A percentile compares a stretch with the other conserved stretches of the same genome.
These are phyloP conservation scores for Solanum peruvianum DNA, from an alignment of 257 asterid genomes.

Conservation along the genomic window DNA sequence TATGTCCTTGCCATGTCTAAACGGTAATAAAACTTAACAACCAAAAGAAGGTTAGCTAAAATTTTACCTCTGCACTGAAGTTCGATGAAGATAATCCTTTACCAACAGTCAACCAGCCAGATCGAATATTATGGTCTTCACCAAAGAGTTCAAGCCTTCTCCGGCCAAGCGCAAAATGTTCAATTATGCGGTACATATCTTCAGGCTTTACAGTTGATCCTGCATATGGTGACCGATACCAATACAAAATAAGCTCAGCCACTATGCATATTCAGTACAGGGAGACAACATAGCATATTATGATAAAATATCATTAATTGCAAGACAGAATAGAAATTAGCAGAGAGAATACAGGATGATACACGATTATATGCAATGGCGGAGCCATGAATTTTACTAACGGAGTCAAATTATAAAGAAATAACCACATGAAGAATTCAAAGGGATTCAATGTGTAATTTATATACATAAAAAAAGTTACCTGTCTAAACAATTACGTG, in stretches of 20 bases:
- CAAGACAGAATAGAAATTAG: background rate
- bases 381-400: background rate
- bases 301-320: background rate
- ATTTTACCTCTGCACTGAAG: conserved; percentile 70
- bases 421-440: background rate
- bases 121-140: conserved; percentile 91
- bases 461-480: background rate
- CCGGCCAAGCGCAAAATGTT: conserved; percentile 98
- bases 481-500: background rate
- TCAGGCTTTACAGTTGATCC: conserved; percentile 99
- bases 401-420: background rate
- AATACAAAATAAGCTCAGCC: background rate
- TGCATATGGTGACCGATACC: conserved; percentile 12
- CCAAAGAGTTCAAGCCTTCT: conserved; percentile 99
- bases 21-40: background rate
- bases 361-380: background rate
- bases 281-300: background rate
- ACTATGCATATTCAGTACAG: background rate
- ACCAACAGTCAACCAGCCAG: conserved; percentile 99
- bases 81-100: conserved; percentile 82
- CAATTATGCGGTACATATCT: conserved; percentile 94
- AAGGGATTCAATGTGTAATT: background rate
- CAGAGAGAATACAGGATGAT: background rate
- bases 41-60: background rate
- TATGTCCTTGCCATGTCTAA: background rate